Percentiles rank a stretch among this genome's conserved stretches.
Evolutionary conservation across 805 yeast species (phyloP).

Genomic region (Jamesozyma gamospora): DNA sequence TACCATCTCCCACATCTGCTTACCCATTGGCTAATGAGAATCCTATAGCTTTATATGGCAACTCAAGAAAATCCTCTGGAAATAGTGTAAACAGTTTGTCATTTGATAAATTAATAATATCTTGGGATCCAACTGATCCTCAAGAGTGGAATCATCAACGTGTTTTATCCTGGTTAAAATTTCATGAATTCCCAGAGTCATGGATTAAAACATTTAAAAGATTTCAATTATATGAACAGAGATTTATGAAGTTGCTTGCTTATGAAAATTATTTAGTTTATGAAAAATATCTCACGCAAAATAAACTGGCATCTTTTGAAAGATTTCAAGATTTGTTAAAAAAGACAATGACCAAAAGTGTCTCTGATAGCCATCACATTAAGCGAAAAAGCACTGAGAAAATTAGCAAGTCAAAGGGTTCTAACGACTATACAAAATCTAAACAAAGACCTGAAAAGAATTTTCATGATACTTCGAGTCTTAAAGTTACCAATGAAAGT

Average conservation of each 20-base stretch:
- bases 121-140: slow-evolving; percentile 45
- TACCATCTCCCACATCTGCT: background rate
- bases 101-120: slow-evolving; percentile 24
- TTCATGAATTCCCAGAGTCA: slow-evolving; percentile 56
- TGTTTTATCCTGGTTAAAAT: slow-evolving; percentile 57
- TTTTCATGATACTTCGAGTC: background rate
- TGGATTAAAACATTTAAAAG: slow-evolving; percentile 63
- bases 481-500: slow-evolving; percentile 25
- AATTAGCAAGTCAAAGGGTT: slow-evolving; percentile 16
- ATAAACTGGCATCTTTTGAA: slow-evolving; percentile 42
- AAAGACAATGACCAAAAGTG: slow-evolving; percentile 33
- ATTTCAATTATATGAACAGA: slow-evolving; percentile 48
- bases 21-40: background rate
- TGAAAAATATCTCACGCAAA: slow-evolving; percentile 33
- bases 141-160: slow-evolving; percentile 64
- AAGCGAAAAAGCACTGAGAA: slow-evolving; percentile 17
- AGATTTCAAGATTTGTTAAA: slow-evolving; percentile 48
- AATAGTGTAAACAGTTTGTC: slow-evolving; percentile 18
- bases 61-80: slow-evolving; percentile 21
- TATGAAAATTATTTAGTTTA: slow-evolving; percentile 46
- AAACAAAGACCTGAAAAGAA: slow-evolving; percentile 5
- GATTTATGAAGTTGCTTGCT: slow-evolving; percentile 57
- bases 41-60: background rate
- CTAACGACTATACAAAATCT: slow-evolving; percentile 22
- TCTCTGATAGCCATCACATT: slow-evolving; percentile 15